Evolutionary conservation across 495 filamentous ascomycete species (phyloP), one percentile per base, ranked within the genome.

Genomic region (Staphylotrichum longicolle): DNA sequence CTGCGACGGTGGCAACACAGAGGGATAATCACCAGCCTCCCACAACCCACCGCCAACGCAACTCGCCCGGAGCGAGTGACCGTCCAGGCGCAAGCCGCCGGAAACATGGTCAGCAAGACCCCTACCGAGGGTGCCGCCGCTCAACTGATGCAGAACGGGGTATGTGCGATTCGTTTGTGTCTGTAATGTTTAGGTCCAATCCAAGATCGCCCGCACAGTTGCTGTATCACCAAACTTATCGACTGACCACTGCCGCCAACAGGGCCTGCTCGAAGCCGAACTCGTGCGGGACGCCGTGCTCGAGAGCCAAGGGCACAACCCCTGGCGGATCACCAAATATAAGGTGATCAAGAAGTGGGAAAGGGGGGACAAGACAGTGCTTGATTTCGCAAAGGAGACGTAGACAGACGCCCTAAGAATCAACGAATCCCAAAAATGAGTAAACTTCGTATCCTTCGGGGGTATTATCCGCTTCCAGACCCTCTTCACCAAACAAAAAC

Each of bases 301-400:
- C 2, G 72, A 74, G 58, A 12, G 54, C 10, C 57, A 67, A 39
- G 70, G 68, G 7, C 32, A 62, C 12, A 72, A 74, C 39, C 70
- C 70, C 0, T 74, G 70, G 72, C 58, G 72, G 4, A 64, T 74
- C 34, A 68, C 61, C 27, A 69, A 59, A 32, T 67, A 65, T 6
- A 61, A 65, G 42, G 40, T 57, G 4, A 33, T 33, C 37, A 62
- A 64, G 51, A 49, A 30, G 50, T 66, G 64, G 64, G 52, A 44
- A 3, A 57, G 27, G 32, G 58, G 53, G 1, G 50, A 49, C 11
- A 27, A 6, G 3, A 20, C 8, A 3, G 46, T 53, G 15, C 15
- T 61, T 15, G 33, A 58, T 30, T 1, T 6, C 14, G 20, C 20
- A 37, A 35, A 57, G 57, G 12, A 51, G 20, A 27, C 20, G 20